A percentile compares a stretch with the other conserved stretches of the same genome.
Evolutionary conservation across 2,329 filamentous ascomycete species (phyloP).

Genomic region (Hansfordia pulvinata): DNA sequence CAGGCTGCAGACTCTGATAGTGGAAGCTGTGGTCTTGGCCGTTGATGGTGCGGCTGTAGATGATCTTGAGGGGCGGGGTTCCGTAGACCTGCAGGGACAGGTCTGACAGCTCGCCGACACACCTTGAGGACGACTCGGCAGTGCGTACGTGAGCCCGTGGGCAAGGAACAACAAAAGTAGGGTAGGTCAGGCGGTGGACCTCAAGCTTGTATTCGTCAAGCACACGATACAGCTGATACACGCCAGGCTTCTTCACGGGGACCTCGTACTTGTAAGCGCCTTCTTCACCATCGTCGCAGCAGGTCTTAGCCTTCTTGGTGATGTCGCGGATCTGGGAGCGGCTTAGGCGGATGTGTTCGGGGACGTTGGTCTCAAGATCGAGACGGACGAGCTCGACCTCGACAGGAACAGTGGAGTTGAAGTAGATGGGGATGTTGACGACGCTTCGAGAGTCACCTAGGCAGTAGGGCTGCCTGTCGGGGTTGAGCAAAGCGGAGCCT

Average conservation of each 20-base stretch:
- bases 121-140: constrained; percentile 52
- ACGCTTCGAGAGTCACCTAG: constrained; percentile 49
- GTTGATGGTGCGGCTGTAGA: constrained; percentile 82
- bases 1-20: constrained; percentile 86
- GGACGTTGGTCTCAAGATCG: constrained; percentile 67
- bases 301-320: constrained; percentile 52
- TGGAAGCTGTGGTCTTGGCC: constrained; percentile 72
- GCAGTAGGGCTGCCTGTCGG: constrained; percentile 68
- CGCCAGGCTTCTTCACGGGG: constrained; percentile 69
- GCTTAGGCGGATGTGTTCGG: constrained; percentile 67
- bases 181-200: constrained; percentile 61
- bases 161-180: constrained; percentile 76
- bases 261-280: constrained; percentile 57
- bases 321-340: constrained; percentile 63
- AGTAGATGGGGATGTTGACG: constrained; percentile 66
- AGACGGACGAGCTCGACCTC: constrained; percentile 79
- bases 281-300: constrained; percentile 47
- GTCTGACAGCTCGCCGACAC: constrained; percentile 78
- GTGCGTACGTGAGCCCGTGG: constrained; percentile 64
- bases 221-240: constrained; percentile 76
- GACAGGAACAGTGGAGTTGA: constrained; percentile 86
- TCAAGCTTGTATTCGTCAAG: constrained; percentile 90
- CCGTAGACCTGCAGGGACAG: constrained; percentile 73
- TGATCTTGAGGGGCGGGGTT: constrained; percentile 81
- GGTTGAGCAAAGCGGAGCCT: constrained; percentile 83